These are phyloP conservation scores for Herpetomonas samuelpessoai DNA, from an alignment of 208 protist genomes.

Conservation along the genomic window DNA sequence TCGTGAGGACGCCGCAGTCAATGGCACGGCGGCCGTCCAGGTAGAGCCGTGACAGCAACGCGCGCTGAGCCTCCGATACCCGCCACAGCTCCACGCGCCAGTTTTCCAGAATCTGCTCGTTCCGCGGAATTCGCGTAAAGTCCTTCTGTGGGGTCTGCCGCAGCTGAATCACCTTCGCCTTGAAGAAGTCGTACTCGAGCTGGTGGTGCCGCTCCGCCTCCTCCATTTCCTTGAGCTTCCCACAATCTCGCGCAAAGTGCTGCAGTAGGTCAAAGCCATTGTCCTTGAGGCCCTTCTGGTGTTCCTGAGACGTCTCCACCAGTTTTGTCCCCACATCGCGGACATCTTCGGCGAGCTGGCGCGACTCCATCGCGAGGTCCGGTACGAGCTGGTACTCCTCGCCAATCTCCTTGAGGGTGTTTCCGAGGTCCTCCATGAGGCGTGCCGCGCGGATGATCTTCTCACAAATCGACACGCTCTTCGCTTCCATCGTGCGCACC, in stretches of 20 bases:
- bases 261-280: slow-evolving; percentile 59
- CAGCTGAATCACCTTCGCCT: slow-evolving; percentile 62
- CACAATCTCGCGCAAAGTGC: slow-evolving; percentile 37
- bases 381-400: slow-evolving; percentile 63
- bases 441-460: slow-evolving; percentile 52
- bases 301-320: slow-evolving; percentile 41
- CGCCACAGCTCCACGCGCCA: slow-evolving; percentile 79
- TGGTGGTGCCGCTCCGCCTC: slow-evolving; percentile 46
- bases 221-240: slow-evolving; percentile 49
- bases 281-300: slow-evolving; percentile 57
- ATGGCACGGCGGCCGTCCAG: slow-evolving; percentile 50
- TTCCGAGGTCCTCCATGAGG: slow-evolving; percentile 73
- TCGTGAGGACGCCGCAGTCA: slow-evolving; percentile 58
- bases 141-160: slow-evolving; percentile 48
- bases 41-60: slow-evolving; percentile 62
- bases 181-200: slow-evolving; percentile 84
- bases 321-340: slow-evolving; percentile 48
- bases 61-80: slow-evolving; percentile 54
- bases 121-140: slow-evolving; percentile 64
- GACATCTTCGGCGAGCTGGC: slow-evolving; percentile 50
- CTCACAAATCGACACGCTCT: slow-evolving; percentile 35
- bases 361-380: slow-evolving; percentile 48
- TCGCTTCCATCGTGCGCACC: slow-evolving; percentile 42
- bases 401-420: slow-evolving; percentile 63
- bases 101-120: slow-evolving; percentile 70